These are phyloP conservation scores for Acarospora socialis DNA, from an alignment of 2,329 filamentous ascomycete species.

Conservation along the genomic window DNA sequence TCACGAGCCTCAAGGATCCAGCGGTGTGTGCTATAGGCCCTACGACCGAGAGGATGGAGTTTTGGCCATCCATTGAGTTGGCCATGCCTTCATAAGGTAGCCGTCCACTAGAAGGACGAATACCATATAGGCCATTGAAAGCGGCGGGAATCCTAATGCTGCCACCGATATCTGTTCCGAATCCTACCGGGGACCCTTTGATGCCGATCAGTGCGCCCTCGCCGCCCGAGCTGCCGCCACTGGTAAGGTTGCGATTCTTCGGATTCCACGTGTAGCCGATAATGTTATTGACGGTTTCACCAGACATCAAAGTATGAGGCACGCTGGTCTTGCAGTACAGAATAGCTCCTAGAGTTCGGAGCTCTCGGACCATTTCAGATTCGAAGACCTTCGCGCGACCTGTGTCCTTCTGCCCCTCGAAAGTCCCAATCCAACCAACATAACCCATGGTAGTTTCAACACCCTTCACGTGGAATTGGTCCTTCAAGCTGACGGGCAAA, in stretches of 20 bases:
- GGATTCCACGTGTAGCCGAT: slow-evolving; percentile 45
- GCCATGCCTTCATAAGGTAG: slow-evolving; percentile 44
- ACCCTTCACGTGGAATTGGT: slow-evolving; percentile 34
- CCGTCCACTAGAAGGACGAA: slow-evolving; percentile 40
- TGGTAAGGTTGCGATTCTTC: slow-evolving; percentile 38
- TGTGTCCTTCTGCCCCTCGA: slow-evolving; percentile 39
- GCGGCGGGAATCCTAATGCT: slow-evolving; percentile 45
- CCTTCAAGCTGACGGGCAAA: slow-evolving; percentile 42
- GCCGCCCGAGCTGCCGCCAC: slow-evolving; percentile 45
- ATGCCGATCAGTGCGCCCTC: slow-evolving; percentile 43
- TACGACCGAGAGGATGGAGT: slow-evolving; percentile 46
- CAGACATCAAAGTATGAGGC: slow-evolving; percentile 41
- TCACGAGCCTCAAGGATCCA: slow-evolving; percentile 39
- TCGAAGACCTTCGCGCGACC: slow-evolving; percentile 38
- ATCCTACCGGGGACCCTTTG: slow-evolving; percentile 39
- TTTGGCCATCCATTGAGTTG: slow-evolving; percentile 50
- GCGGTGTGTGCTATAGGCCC: slow-evolving; percentile 47
- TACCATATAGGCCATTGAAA: slow-evolving; percentile 43
- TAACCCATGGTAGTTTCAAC: slow-evolving; percentile 48
- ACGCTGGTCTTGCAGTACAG: slow-evolving; percentile 43
- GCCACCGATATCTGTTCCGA: slow-evolving; percentile 44
- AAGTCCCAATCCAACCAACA: slow-evolving; percentile 46
- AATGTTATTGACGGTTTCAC: slow-evolving; percentile 48
- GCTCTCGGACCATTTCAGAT: slow-evolving; percentile 43
- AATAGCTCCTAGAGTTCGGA: slow-evolving; percentile 39